Evolutionary conservation across 1,284 basidiomycete genomes (phyloP), one percentile per base, ranked within the genome.

Genomic region (Cystobasidiaceae sp.): DNA sequence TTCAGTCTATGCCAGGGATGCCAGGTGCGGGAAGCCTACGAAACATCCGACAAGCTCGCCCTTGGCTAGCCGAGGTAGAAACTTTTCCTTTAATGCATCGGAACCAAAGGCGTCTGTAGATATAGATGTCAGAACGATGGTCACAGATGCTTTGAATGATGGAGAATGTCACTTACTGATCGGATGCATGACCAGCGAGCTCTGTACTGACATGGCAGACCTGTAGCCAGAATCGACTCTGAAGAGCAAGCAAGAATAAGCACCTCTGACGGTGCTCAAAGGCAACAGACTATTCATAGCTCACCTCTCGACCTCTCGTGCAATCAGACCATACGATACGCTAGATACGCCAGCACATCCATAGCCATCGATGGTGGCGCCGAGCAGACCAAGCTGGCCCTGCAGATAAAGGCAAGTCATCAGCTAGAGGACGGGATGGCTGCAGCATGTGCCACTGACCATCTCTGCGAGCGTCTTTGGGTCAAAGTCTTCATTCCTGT

Each of bases 111-210:
- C 89, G 77, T 91, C 73, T 74, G 39, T 71, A 13, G 7, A 23
- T 23, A 21, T n/a, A 2, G 25, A 54, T 45, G 17, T 39, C 15
- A 17, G 33, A 4, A 43, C 39, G 5, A 32, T 17, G 4, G 3
- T 43, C n/a, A n/a, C n/a, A n/a, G n/a, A n/a, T n/a, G n/a, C n/a
- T n/a, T n/a, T n/a, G n/a, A n/a, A 17, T 23, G 19, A 51, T 32
- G 34, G 39, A 17, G 50, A 21, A 46, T 13, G 33, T 30, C 48
- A 59, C 71, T n/a, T 21, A 73, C 70, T 81, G 75, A 97, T 97
- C 3, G 94, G 92, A 74, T 94, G 90, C 93, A 98, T 98, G n/a
- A 94, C 91, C 33, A 98, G 82, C 4, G 91, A 94, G 0, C 89
- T 92, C 77, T 98, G 94, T 0, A 98, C 94, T 28, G 90, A 93